A percentile compares a stretch with the other conserved stretches of the same genome.
Evolutionary conservation across 306 rosid genomes (phyloP).

Genomic region (Cicer yamashitae): DNA sequence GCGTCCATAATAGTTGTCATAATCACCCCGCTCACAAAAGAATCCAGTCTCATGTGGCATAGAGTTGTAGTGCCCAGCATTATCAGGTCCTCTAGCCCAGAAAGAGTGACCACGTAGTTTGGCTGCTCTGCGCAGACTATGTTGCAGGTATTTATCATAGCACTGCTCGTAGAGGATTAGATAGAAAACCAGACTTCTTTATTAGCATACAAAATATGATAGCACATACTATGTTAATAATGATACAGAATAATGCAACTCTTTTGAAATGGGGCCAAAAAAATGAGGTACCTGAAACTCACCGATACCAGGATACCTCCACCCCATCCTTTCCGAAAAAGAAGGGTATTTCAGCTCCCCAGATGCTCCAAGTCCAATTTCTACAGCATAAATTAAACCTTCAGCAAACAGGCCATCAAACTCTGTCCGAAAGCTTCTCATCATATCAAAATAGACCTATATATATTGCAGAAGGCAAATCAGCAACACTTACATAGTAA

Average conservation of each 20-base stretch:
- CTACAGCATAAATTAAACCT: slow-evolving; percentile 80
- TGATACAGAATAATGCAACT: slow-evolving; percentile 27
- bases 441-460: slow-evolving; percentile 95
- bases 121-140: slow-evolving; percentile 83
- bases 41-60: slow-evolving; percentile 94
- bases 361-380: slow-evolving; percentile 90
- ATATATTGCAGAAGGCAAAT: slow-evolving; percentile 42
- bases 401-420: slow-evolving; percentile 87
- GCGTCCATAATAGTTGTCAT: slow-evolving; percentile 96
- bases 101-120: slow-evolving; percentile 88
- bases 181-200: slow-evolving; percentile 39
- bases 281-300: slow-evolving; percentile 93
- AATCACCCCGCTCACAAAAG: slow-evolving; percentile 96
- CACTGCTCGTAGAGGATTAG: slow-evolving; percentile 63
- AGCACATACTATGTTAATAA: slow-evolving; percentile 3
- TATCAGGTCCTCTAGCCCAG: slow-evolving; percentile 98
- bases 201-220: slow-evolving; percentile 19
- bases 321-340: slow-evolving; percentile 87
- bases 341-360: slow-evolving; percentile 99
- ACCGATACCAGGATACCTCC: slow-evolving; percentile 99
- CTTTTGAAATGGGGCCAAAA: slow-evolving; percentile 30
- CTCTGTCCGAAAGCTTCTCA: slow-evolving; percentile 96
- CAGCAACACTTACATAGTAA: slow-evolving; percentile 9
- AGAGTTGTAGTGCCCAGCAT: slow-evolving; percentile 91
- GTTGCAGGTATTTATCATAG: slow-evolving; percentile 87